Evolutionary conservation across 139 green algal species (phyloP).

Genomic region (Eudorina sp.): DNA sequence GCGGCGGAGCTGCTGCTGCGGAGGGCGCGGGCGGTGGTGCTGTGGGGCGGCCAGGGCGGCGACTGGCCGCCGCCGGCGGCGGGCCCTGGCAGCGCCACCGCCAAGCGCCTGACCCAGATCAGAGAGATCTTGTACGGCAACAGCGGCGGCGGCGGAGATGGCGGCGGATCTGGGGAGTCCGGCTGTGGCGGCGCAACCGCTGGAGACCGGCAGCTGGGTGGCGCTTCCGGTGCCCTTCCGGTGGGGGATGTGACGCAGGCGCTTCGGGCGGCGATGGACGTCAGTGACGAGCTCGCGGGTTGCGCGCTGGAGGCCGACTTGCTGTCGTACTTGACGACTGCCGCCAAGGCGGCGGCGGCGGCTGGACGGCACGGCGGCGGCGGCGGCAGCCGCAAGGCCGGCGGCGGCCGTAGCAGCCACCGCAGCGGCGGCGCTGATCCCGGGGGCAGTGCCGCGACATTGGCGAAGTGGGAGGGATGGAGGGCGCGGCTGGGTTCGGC

Average conservation of each 20-base stretch:
- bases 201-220: too few relatives aligned
- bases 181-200: too few relatives aligned
- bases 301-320: neutral
- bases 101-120: neutral
- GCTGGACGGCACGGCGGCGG: too few relatives aligned
- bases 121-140: neutral
- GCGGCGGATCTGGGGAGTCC: too few relatives aligned
- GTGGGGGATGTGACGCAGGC: too few relatives aligned
- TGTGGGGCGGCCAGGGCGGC: neutral
- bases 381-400: too few relatives aligned
- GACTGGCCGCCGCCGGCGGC: neutral
- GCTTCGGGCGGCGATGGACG: too few relatives aligned
- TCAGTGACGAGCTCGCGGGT: neutral
- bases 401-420: neutral
- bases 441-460: too few relatives aligned
- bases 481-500: neutral
- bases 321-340: neutral
- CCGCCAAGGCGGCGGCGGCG: too few relatives aligned
- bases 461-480: neutral
- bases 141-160: too few relatives aligned
- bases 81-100: neutral
- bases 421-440: neutral
- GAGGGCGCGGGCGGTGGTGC: neutral
- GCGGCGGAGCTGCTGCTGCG: neutral
- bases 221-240: too few relatives aligned